These are phyloP conservation scores for Knoxia roxburghii DNA, from an alignment of 257 asterid species.

Conservation along the genomic window DNA sequence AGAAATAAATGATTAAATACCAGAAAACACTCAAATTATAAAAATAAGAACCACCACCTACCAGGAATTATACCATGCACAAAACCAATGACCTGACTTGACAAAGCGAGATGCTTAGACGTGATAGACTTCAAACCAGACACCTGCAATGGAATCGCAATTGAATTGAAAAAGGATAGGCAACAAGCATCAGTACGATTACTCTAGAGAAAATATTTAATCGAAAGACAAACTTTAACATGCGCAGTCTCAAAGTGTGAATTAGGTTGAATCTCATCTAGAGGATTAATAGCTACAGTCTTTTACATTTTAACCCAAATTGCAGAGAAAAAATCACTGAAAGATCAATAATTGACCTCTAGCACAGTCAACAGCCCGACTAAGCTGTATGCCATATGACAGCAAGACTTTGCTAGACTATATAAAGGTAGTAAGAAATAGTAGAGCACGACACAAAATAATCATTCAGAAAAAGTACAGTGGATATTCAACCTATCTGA, in stretches of 20 bases:
- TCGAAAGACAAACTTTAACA: neutral
- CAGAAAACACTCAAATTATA: conserved; percentile 2
- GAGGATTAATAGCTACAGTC: neutral
- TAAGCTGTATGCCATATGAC: neutral
- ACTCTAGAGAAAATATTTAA: neutral
- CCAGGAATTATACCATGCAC: conserved; percentile 84
- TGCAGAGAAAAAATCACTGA: too few species aligned
- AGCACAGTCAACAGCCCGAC: neutral
- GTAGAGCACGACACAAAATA: neutral
- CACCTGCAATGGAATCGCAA: conserved; percentile 47
- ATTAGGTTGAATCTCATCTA: too few species aligned
- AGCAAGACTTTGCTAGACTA: neutral
- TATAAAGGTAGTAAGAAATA: neutral
- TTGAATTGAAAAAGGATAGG: conserved; percentile 6
- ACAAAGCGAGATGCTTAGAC: conserved; percentile 96
- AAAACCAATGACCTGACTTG: conserved; percentile 95
- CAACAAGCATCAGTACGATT: neutral
- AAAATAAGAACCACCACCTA: conserved; percentile 33
- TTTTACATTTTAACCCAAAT: neutral
- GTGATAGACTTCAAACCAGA: conserved; percentile 98
- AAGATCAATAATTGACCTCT: neutral
- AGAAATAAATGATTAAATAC: neutral
- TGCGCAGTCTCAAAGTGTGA: neutral
- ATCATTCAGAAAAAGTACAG: neutral
- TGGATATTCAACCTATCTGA: neutral